Conservation (phyloP, 371 early-diverging fungal genomes). For the Mucor sp. region DNA sequence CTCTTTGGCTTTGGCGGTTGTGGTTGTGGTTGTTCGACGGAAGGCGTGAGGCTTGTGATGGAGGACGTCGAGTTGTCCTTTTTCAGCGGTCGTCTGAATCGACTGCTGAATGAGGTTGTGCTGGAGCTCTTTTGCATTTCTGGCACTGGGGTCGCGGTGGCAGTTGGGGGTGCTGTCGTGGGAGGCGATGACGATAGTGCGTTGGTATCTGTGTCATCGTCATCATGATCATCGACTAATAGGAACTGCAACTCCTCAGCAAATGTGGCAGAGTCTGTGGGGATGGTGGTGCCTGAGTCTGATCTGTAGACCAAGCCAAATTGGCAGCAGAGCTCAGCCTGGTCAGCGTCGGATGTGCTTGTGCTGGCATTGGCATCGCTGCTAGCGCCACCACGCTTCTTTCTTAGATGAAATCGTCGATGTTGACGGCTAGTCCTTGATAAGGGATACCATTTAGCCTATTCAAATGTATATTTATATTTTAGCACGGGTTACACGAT, state of each 20-base stretch:
- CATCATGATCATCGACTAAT: conserved; percentile 1
- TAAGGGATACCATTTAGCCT: conserved; percentile 26
- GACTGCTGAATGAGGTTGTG: not conserved
- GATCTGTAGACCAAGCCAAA: conserved; percentile 17
- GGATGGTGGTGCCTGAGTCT: conserved; percentile 6
- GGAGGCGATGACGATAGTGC: not conserved
- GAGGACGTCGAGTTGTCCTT: conserved; percentile 10
- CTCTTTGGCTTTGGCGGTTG: not conserved
- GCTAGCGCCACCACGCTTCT: conserved; percentile 6
- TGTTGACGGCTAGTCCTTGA: conserved; percentile 9
- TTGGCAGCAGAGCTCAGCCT: conserved; percentile 20
- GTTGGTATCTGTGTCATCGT: not conserved
- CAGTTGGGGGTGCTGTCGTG: not conserved
- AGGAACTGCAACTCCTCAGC: conserved; percentile 22
- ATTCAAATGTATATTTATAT: not conserved
- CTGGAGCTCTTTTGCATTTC: conserved; percentile 12
- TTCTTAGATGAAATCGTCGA: conserved; percentile 18
- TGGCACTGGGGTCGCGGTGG: not conserved
- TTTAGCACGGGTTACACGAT: conserved; percentile 9
- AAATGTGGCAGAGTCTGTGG: not conserved
- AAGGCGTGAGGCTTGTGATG: not conserved
- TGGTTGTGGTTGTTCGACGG: not conserved
- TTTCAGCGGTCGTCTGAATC: conserved; percentile 9
- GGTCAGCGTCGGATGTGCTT: conserved; percentile 11
- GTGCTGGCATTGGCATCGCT: conserved; percentile 1